Base-by-base conservation (phyloP, 2,329 filamentous ascomycete species). In the Fusarium falciforme region DNA sequence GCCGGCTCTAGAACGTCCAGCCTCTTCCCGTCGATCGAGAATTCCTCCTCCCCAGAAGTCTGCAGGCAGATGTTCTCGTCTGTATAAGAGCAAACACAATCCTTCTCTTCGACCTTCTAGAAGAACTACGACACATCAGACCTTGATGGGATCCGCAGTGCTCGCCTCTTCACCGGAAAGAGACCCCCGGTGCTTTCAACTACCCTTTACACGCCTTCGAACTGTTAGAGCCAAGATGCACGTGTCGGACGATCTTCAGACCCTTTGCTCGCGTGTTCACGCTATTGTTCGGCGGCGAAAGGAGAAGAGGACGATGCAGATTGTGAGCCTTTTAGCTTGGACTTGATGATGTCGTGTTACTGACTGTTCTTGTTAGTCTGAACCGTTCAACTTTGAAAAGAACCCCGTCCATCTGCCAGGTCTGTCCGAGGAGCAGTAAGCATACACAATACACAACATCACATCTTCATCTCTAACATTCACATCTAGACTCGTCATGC, bases 401-500 rank as follows among this genome's bases (percentile, higher is more conserved):
- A 88, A 89, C 77, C 81, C 84, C n/a, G 83, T 87, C 44, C 81
- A 81, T 49, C 81, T 91, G 16, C 88, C 88, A 3, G 89, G 89
- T 42, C 83, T 91, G 47, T 87, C 87, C 54, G 85, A 89, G 72
- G 88, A 90, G 74, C 89, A 92, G 89, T 91, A 85, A 80, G 89
- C 4, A 29, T 31, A 49, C 11, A 29, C 17, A 14, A 29, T 25
- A 6, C 11, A 52, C 47, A 29, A 52, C 17, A 31, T 5, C 9
- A 52, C 27, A 52, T 14, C 11, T 9, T 22, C 42, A 31, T n/a
- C 25, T 33, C 66, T 66, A 20, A 59, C 31, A 52, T 40, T 55
- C 40, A 33, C 17, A 35, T n/a, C 55, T 62, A 89, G 87, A 71
- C 82, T 89, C 73, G 78, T 82, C 35, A 82, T 87, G 72, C 82